These are phyloP conservation scores for Moricandia arvensis DNA, from an alignment of 345 rosid genomes.

Conservation along the genomic window DNA sequence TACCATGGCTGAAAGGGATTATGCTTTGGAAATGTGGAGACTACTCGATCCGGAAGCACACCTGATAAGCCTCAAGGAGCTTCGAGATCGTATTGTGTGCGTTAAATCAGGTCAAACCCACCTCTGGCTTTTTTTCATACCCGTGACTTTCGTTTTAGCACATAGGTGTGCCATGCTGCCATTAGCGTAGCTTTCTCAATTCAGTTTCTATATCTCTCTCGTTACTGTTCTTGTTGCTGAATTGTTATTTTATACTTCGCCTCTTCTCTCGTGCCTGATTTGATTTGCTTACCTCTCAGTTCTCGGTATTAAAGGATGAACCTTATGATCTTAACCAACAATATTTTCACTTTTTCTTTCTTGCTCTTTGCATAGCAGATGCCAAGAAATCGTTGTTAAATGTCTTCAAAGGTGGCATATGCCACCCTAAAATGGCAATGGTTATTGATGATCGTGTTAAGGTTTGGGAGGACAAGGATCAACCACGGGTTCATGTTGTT, in stretches of 20 bases:
- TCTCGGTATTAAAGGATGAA: conserved; percentile 5
- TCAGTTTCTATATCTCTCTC: neutral
- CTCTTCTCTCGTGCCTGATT: conserved; percentile 12
- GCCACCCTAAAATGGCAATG: conserved; percentile 99
- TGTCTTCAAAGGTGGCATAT: conserved; percentile 80
- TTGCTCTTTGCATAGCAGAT: conserved; percentile 45
- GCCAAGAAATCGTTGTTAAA: conserved; percentile 77
- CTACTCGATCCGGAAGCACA: conserved; percentile 92
- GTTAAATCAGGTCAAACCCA: conserved; percentile 78
- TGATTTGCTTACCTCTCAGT: conserved; percentile 19
- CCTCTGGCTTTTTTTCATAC: conserved; percentile 18
- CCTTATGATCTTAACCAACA: neutral
- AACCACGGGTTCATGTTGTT: conserved; percentile 94
- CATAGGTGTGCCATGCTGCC: neutral
- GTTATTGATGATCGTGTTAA: conserved; percentile 94
- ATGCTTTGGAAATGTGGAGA: conserved; percentile 99
- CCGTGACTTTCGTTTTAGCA: neutral
- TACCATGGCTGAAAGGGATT: conserved; percentile 99
- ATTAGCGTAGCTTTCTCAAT: conserved; percentile 10
- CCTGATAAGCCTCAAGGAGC: conserved; percentile 73
- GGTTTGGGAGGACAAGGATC: conserved; percentile 99
- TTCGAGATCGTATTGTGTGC: conserved; percentile 76
- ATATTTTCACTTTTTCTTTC: conserved; percentile 13
- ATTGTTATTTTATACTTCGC: neutral
- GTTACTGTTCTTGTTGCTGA: neutral